These are phyloP conservation scores for Coemansia sp. DNA, from an alignment of 192 early-diverging fungal genomes.

Conservation along the genomic window DNA sequence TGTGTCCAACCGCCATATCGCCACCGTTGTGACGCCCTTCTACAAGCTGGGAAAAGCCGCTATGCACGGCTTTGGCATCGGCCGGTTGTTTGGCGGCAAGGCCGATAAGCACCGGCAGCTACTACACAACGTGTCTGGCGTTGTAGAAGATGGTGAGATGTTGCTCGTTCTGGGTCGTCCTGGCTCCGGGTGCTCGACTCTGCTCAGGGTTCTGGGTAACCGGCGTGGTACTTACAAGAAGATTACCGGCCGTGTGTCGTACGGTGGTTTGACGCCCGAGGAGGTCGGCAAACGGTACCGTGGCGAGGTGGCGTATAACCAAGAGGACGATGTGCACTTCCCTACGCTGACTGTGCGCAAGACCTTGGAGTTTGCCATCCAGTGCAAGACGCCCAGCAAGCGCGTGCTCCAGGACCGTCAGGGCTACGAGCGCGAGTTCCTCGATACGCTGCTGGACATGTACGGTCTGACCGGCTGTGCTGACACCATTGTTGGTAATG, in stretches of 20 bases:
- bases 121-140: conserved; percentile 64
- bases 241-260: conserved; percentile 64
- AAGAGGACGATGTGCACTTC: conserved; percentile 82
- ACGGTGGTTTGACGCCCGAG: conserved; percentile 67
- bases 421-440: conserved; percentile 52
- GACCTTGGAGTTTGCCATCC: conserved; percentile 76
- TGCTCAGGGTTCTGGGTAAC: conserved; percentile 67
- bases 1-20: conserved; percentile 41
- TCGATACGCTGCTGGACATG: conserved; percentile 60
- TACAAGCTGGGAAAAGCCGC: conserved; percentile 32
- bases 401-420: conserved; percentile 73
- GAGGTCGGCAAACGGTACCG: conserved; percentile 66
- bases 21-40: conserved; percentile 42
- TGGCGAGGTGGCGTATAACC: conserved; percentile 77
- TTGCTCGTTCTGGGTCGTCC: conserved; percentile 70
- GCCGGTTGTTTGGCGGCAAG: neutral
- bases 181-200: conserved; percentile 68
- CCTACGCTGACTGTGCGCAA: conserved; percentile 79
- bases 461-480: conserved; percentile 57
- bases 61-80: conserved; percentile 31
- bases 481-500: conserved; percentile 68
- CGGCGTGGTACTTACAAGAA: conserved; percentile 58
- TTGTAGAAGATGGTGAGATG: conserved; percentile 74
- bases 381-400: conserved; percentile 72
- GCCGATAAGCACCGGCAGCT: conserved; percentile 42